Conservation (phyloP, 2,329 filamentous ascomycete species). For the Talaromyces marneffei region DNA sequence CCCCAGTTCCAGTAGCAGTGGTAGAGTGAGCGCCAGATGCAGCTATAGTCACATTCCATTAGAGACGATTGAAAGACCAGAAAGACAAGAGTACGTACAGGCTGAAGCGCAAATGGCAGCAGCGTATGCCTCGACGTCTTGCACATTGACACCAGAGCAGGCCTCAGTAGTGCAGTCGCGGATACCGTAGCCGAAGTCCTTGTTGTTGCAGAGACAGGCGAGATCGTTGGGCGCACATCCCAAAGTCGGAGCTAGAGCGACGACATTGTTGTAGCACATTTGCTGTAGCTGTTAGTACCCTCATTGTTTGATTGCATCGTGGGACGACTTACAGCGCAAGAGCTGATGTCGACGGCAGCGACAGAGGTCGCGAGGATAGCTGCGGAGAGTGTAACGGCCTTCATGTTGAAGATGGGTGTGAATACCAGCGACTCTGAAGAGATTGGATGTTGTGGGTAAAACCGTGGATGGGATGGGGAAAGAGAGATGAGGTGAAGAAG, state of each 20-base stretch:
- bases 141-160: slow-evolving; percentile 36
- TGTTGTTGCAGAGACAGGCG: slow-evolving; percentile 36
- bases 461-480: background rate
- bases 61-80: background rate
- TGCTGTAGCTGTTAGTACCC: slow-evolving; percentile 24
- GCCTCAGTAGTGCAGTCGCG: slow-evolving; percentile 43
- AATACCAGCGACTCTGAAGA: background rate
- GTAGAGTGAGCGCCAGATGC: slow-evolving; percentile 7
- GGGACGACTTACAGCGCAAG: slow-evolving; percentile 7
- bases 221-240: slow-evolving; percentile 35
- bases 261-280: slow-evolving; percentile 44
- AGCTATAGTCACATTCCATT: background rate
- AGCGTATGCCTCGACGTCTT: slow-evolving; percentile 29
- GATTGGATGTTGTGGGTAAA: background rate
- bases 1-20: background rate
- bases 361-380: slow-evolving; percentile 7
- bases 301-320: background rate
- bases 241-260: slow-evolving; percentile 33
- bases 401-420: slow-evolving; percentile 4
- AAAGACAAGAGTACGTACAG: slow-evolving; percentile 4
- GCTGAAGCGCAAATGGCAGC: slow-evolving; percentile 32
- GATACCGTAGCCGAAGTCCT: slow-evolving; percentile 41
- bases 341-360: slow-evolving; percentile 4
- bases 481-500: background rate
- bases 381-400: slow-evolving; percentile 5